Evolutionary conservation across 345 rosid genomes (phyloP).

Genomic region (Raphanus sativus): DNA sequence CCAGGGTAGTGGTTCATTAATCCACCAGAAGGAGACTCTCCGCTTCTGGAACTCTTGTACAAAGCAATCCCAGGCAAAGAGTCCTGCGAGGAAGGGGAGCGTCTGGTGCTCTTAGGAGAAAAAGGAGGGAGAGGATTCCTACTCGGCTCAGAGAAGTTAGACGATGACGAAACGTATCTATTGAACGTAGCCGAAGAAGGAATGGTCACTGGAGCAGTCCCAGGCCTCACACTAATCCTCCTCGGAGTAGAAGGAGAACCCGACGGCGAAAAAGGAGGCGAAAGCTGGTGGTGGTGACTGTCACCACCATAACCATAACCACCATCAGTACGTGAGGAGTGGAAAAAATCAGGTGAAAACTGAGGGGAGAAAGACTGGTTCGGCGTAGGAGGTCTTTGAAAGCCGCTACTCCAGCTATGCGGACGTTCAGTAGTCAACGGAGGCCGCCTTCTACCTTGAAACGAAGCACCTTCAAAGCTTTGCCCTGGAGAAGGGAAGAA

Average conservation of each 20-base stretch:
- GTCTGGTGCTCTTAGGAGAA: slow-evolving; percentile 72
- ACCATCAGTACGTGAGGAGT: slow-evolving; percentile 44
- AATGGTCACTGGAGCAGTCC: slow-evolving; percentile 81
- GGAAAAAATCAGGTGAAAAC: slow-evolving; percentile 40
- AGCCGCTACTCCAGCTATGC: slow-evolving; percentile 94
- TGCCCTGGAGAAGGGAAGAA: slow-evolving; percentile 67
- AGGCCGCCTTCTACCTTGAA: slow-evolving; percentile 50
- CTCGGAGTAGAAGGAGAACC: slow-evolving; percentile 70
- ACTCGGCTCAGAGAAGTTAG: slow-evolving; percentile 79
- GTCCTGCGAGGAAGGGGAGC: slow-evolving; percentile 75
- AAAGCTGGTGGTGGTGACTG: slow-evolving; percentile 75
- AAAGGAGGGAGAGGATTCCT: slow-evolving; percentile 78
- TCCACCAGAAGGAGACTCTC: slow-evolving; percentile 66
- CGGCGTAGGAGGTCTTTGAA: slow-evolving; percentile 48
- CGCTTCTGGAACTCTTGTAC: slow-evolving; percentile 61
- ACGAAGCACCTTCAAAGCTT: slow-evolving; percentile 55
- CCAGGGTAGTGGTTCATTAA: slow-evolving; percentile 53
- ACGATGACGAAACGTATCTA: slow-evolving; percentile 65
- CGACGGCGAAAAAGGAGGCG: slow-evolving; percentile 85
- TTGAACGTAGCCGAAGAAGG: slow-evolving; percentile 55
- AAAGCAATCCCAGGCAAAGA: slow-evolving; percentile 67
- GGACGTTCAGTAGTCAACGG: slow-evolving; percentile 60
- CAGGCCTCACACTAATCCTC: slow-evolving; percentile 48
- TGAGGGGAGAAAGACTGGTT: slow-evolving; percentile 59
- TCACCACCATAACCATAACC: slow-evolving; percentile 44